These are phyloP conservation scores for Malus hybrid DNA, from an alignment of 331 rosid species.

Conservation along the genomic window DNA sequence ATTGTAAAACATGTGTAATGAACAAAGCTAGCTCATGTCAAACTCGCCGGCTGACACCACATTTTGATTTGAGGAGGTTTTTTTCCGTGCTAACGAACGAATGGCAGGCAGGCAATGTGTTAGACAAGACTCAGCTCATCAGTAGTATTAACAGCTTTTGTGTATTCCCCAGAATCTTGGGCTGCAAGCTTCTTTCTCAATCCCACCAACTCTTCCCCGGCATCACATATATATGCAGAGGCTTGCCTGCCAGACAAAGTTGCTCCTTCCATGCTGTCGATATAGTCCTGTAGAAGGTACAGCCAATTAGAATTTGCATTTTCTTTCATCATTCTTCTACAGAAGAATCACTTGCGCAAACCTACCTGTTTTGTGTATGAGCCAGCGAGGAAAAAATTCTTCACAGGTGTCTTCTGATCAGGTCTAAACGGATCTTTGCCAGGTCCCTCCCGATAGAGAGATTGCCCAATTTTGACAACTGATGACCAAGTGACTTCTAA, in stretches of 20 bases:
- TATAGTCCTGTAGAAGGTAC: conserved; percentile 63
- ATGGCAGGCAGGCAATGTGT: not conserved
- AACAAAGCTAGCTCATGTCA: not conserved
- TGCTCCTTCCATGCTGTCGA: conserved; percentile 99
- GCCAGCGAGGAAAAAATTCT: conserved; percentile 92
- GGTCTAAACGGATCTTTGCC: conserved; percentile 98
- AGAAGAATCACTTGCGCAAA: not conserved
- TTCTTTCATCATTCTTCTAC: not conserved
- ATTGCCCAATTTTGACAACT: conserved; percentile 91
- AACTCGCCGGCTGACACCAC: not conserved
- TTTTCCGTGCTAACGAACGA: not conserved
- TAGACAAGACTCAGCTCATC: conserved; percentile 81
- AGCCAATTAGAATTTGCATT: not conserved
- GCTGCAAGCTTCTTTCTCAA: conserved; percentile 56
- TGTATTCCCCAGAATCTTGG: conserved; percentile 26
- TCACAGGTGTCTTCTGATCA: conserved; percentile 87
- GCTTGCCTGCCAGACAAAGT: conserved; percentile 92
- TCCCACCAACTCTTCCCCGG: conserved; percentile 69
- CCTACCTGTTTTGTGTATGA: conserved; percentile 87
- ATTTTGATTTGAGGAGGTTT: not conserved
- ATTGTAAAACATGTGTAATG: conserved; percentile 9
- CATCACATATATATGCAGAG: conserved; percentile 74
- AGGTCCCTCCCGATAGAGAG: conserved; percentile 91
- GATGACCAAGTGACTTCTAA: conserved; percentile 96
- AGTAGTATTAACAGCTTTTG: conserved; percentile 28